A percentile compares a stretch with the other conserved stretches of the same genome.
Evolutionary conservation across 345 rosid species (phyloP).

Genomic region (Arabis alpina): DNA sequence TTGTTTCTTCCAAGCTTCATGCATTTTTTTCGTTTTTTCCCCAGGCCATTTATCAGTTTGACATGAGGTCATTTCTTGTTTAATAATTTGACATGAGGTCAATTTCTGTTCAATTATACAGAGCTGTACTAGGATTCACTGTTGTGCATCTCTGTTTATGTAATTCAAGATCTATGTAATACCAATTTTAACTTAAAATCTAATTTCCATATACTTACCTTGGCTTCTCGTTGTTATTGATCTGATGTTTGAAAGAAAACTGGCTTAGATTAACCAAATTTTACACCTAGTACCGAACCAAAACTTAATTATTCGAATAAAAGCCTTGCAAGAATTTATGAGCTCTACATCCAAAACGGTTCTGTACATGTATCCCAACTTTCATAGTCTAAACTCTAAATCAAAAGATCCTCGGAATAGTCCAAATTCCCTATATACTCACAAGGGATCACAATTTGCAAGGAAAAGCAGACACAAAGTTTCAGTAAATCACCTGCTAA

Average conservation of each 20-base stretch:
- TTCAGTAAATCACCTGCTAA: conserved; percentile 19
- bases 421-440: neutral
- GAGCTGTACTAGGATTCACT: neutral
- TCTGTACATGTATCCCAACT: conserved; percentile 19
- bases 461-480: conserved; percentile 11
- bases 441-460: conserved; percentile 3
- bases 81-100: conserved; percentile 48
- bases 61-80: conserved; percentile 43
- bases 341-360: conserved; percentile 2
- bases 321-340: neutral
- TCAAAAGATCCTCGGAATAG: neutral
- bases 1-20: conserved; percentile 25
- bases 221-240: neutral
- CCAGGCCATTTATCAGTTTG: conserved; percentile 35
- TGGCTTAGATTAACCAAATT: too few species aligned
- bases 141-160: conserved; percentile 28
- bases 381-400: neutral
- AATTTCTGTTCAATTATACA: conserved; percentile 24
- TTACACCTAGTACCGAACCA: neutral
- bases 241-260: too few species aligned
- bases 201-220: conserved; percentile 10
- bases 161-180: conserved; percentile 31
- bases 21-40: conserved; percentile 22
- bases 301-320: neutral
- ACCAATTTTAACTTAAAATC: conserved; percentile 15